Conservation (phyloP, 176 grass and related monocot genomes). For the Chloris gayana region DNA sequence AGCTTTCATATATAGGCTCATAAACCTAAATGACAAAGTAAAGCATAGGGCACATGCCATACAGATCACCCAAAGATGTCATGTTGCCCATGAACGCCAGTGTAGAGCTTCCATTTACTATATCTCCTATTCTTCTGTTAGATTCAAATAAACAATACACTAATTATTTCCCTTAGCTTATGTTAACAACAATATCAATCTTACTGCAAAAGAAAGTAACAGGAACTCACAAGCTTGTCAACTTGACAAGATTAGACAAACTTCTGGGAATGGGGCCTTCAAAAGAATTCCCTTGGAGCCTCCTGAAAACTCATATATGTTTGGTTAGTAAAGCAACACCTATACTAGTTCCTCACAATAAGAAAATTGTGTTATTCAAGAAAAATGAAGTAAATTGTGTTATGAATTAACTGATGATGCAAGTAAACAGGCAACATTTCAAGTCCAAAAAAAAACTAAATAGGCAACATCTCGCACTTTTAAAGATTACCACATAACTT, state of each 20-base stretch:
- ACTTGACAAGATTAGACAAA: constrained; percentile 64
- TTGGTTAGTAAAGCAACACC: constrained; percentile 1
- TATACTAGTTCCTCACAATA: constrained; percentile 7
- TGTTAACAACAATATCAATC: constrained; percentile 4
- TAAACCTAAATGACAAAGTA: constrained; percentile 3
- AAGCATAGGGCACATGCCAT: constrained; percentile 11
- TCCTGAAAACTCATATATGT: constrained; percentile 54
- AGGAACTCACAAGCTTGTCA: constrained; percentile 70
- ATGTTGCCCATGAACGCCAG: constrained; percentile 67
- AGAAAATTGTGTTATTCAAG: not conserved
- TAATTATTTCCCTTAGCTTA: constrained; percentile 23
- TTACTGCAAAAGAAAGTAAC: constrained; percentile 3
- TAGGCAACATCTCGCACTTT: not conserved
- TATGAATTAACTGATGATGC: not conserved
- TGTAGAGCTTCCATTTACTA: constrained; percentile 71
- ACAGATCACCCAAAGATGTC: constrained; percentile 70
- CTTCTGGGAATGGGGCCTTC: constrained; percentile 80
- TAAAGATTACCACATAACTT: not conserved
- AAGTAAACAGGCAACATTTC: not conserved
- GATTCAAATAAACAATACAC: constrained; percentile 17
- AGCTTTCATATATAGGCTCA: constrained; percentile 24
- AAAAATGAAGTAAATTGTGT: not conserved
- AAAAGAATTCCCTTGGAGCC: constrained; percentile 88
- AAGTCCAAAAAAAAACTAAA: no score
- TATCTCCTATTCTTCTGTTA: constrained; percentile 71